phyloP scores from a whole-genome alignment of 2,329 filamentous ascomycete genomes.

The Tolypocladium album region DNA sequence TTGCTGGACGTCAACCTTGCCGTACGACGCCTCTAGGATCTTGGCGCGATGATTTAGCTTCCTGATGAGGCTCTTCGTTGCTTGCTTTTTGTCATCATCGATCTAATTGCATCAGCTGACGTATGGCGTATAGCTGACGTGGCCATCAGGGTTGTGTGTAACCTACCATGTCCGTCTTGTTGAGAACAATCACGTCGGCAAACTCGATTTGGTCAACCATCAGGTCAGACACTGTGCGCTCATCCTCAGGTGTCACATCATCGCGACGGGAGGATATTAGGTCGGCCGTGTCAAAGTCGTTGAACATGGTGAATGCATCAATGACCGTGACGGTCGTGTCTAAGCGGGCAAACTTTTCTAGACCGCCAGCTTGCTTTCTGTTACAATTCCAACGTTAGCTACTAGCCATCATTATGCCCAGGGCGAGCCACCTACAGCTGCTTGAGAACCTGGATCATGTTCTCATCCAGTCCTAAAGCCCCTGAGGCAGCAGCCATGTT shows the following conservation, averaged over 20 bases:
- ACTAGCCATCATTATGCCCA: neutral
- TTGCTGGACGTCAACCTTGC: slow-evolving; percentile 48
- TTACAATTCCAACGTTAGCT: neutral
- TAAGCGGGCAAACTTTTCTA: slow-evolving; percentile 54
- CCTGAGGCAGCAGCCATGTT: slow-evolving; percentile 18
- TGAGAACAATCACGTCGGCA: slow-evolving; percentile 60
- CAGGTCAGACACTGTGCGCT: slow-evolving; percentile 62
- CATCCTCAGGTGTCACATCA: slow-evolving; percentile 55
- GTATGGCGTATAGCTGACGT: neutral
- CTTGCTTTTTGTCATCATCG: slow-evolving; percentile 28
- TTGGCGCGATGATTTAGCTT: slow-evolving; percentile 58
- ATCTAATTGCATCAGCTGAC: slow-evolving; percentile 15
- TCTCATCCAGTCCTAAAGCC: slow-evolving; percentile 20
- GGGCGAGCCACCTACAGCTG: slow-evolving; percentile 18
- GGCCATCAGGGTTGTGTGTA: neutral
- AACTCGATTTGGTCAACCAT: slow-evolving; percentile 74
- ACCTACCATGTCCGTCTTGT: slow-evolving; percentile 55
- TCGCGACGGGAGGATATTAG: slow-evolving; percentile 53
- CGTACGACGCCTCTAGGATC: slow-evolving; percentile 48
- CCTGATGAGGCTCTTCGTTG: slow-evolving; percentile 40
- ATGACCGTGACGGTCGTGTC: slow-evolving; percentile 66
- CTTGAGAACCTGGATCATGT: slow-evolving; percentile 23
- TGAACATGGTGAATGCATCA: slow-evolving; percentile 61
- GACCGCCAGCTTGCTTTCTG: slow-evolving; percentile 45
- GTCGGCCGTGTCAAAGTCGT: slow-evolving; percentile 61